Percentiles rank a stretch among this genome's conserved stretches.
These are phyloP conservation scores for Pseudoturritis turrita DNA, from an alignment of 345 rosid species.

Conservation along the genomic window DNA sequence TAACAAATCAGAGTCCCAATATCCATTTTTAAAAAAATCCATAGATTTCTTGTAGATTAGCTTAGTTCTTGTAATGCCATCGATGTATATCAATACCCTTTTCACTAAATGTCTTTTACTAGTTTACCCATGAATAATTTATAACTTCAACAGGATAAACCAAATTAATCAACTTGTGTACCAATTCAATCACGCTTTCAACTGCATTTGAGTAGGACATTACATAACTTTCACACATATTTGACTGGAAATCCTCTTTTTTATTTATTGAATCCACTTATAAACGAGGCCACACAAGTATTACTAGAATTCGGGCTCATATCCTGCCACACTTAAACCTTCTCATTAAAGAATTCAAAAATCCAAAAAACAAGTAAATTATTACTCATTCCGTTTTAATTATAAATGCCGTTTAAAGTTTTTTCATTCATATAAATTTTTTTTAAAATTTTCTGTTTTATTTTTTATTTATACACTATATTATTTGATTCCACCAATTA, in stretches of 20 bases:
- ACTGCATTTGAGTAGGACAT: background rate
- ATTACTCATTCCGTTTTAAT: no score
- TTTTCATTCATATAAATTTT: no score
- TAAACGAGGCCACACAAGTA: background rate
- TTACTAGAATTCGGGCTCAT: background rate
- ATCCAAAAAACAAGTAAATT: background rate
- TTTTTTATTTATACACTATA: no score
- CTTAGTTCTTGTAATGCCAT: background rate
- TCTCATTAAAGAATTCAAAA: background rate
- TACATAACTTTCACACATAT: background rate
- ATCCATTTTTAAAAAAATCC: background rate
- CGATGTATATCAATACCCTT: no score
- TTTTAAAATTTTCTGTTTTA: no score
- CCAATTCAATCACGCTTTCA: background rate
- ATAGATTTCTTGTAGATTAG: background rate
- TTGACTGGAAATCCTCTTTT: background rate
- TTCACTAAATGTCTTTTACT: background rate
- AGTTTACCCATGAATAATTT: background rate
- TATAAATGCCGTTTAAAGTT: no score
- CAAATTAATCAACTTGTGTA: background rate
- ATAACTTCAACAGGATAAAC: background rate
- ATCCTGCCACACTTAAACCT: background rate
- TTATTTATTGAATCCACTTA: background rate
- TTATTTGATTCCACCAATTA: no score
- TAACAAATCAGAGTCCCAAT: background rate